Evolutionary conservation across 2,329 filamentous ascomycete genomes (phyloP).

Genomic region (Ophiosphaerella narmari): DNA sequence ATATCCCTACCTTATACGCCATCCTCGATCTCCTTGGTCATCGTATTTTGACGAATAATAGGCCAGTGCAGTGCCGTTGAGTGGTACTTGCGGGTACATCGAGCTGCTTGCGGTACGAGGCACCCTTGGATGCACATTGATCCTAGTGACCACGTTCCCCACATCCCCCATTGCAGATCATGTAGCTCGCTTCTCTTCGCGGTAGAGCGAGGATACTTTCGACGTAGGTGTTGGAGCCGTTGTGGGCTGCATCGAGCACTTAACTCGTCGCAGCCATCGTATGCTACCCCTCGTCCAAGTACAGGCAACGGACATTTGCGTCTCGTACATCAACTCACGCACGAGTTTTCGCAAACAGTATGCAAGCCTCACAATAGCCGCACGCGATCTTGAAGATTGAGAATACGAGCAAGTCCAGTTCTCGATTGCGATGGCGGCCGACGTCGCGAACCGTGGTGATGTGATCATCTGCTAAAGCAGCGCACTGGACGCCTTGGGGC

Average conservation of each 20-base stretch:
- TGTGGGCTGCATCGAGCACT: conserved; percentile 13
- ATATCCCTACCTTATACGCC: conserved; percentile 17
- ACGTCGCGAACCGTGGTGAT: conserved; percentile 15
- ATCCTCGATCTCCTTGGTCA: conserved; percentile 17
- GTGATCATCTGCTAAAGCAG: conserved; percentile 2
- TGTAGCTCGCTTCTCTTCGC: conserved; percentile 27
- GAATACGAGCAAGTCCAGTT: conserved; percentile 4
- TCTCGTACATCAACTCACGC: conserved; percentile 9
- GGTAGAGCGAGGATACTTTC: conserved; percentile 17
- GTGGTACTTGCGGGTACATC: conserved; percentile 35
- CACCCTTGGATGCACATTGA: conserved; percentile 18
- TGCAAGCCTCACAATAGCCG: conserved; percentile 28
- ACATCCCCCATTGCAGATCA: conserved; percentile 38
- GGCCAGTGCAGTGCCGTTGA: conserved; percentile 13
- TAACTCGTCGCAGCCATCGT: conserved; percentile 23
- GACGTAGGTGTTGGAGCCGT: conserved; percentile 23
- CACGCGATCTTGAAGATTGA: conserved; percentile 16
- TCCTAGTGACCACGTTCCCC: conserved; percentile 33
- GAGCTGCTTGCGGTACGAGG: conserved; percentile 17
- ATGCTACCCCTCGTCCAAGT: conserved; percentile 16
- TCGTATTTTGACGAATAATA: conserved; percentile 26
- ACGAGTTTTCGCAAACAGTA: conserved; percentile 21
- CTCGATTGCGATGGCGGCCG: conserved; percentile 6
- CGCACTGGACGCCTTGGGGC: conserved; percentile 1
- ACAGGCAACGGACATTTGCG: conserved; percentile 18